Evolutionary conservation across 345 rosid species (phyloP).

Genomic region (Lepidium didymum): DNA sequence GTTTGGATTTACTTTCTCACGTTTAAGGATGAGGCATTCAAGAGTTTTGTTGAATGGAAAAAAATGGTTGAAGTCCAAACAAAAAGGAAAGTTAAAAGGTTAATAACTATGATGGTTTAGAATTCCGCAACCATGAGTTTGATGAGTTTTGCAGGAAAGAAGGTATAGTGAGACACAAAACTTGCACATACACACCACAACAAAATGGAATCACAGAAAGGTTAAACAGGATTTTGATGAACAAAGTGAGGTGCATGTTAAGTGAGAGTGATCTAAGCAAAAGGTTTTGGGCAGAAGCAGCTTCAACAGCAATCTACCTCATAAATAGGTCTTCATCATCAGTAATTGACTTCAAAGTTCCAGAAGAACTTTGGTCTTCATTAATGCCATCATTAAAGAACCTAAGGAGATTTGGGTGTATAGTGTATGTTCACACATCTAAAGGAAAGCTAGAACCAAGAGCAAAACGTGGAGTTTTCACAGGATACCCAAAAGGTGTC

Average conservation of each 20-base stretch:
- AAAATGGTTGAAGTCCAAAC: neutral
- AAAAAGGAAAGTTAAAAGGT: too few species aligned
- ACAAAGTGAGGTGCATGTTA: too few species aligned
- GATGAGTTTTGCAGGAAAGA: neutral
- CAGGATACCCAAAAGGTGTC: too few species aligned
- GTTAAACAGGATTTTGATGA: too few species aligned
- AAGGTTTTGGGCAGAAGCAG: neutral
- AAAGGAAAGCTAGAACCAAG: too few species aligned
- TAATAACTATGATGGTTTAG: neutral
- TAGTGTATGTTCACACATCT: too few species aligned
- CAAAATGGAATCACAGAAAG: neutral
- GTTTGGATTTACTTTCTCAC: neutral
- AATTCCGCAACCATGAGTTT: neutral
- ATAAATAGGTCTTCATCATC: too few species aligned
- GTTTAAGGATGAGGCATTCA: neutral
- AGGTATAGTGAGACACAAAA: neutral
- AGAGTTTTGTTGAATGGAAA: neutral
- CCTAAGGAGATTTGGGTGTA: too few species aligned
- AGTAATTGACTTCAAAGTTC: neutral
- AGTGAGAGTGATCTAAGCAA: too few species aligned
- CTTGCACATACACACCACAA: neutral
- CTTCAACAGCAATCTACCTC: too few species aligned
- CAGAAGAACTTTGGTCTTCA: neutral
- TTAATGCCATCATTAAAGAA: too few species aligned
- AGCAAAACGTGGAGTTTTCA: too few species aligned